Evolutionary conservation across 2,329 filamentous ascomycete species (phyloP), one percentile per base, ranked within the genome.

Genomic region (Ascosphaera apis): DNA sequence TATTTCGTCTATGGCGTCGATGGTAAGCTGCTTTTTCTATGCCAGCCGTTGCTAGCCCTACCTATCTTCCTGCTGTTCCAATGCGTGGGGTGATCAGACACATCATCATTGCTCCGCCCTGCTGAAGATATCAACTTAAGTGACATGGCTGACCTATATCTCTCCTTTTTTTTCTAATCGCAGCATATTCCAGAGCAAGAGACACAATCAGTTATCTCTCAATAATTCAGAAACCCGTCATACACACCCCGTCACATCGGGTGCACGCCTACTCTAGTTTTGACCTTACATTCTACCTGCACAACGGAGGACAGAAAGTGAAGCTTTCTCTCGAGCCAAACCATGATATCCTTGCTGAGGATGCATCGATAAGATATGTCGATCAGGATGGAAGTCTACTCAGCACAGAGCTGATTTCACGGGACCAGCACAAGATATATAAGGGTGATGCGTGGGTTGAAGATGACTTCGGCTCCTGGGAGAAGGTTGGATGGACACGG

Each of bases 251-350:
- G 12, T 78, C 76, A 33, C 72, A 81, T 51, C 72, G 76, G 40
- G 70, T 92, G 33, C 75, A 88, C 50, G 74, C 83, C 34, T 62
- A 78, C 38, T 86, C 83, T 11, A 62, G 71, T 15, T 98, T 98
- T 54, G 80, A 92, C 47, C 61, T 98, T 41, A 74, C 70, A 19
- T 93, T 98, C 53, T 63, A 70, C 39, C 60, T 92, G 25, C 72
- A 78, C 48, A 61, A 69, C 40, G 64, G 67, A 36, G 60, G 66
- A 40, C 67, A 83, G 43, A 68, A 72, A 44, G 63, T 95, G 47
- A 80, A 82, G 44, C 66, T 98, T 36, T 67, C 69, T 37, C 66
- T 98, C 34, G 74, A 88, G 51, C 88, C 88, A 3, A 95, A 95
- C 52, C 72, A 91, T 58, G 81, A 95, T 55, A 73, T 95, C 39